Base-by-base conservation (phyloP, 352 stramenopile genomes). In the Pythium myriotylum region DNA sequence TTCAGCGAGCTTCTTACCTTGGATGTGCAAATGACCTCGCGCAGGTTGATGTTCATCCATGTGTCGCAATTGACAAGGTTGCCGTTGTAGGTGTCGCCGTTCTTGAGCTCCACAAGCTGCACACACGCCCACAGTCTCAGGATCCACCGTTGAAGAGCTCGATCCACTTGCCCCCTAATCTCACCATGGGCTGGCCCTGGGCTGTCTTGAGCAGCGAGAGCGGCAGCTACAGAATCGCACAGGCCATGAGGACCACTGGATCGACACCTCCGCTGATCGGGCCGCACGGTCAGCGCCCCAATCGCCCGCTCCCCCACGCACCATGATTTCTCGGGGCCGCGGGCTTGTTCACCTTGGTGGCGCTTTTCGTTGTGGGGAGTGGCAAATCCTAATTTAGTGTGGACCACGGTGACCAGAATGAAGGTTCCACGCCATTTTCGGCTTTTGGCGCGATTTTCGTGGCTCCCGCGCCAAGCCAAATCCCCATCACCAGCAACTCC, bases 11-110 rank as follows among this genome's bases (percentile, higher is more conserved):
- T 29, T 16, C 47, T 2, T 24, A 96, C 90, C 73, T 95, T 95
- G 32, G 92, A 98, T 19, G 97, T 99, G 65, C 96, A 98, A 73
- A 99, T 99, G n/a, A 99, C 96, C 70, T 99, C 96, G 16, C 88
- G 84, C 29, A 99, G 75, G 69, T 99, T 99, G 62, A 99, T 94
- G 74, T 99, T 99, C 97, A 99, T 99, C 88, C 94, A 99, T 13
- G 92, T 96, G 74, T 99, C 97, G 54, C 96, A 99, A 68, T 95
- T 98, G 24, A 98, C 91, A 39, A 99, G 82, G 51, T 96, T 88
- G 24, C 97, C 97, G 70, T 99, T 99, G 89, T 99, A 99, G 49
- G 93, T 99, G 62, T 99, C 96, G 47, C 97, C 97, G 65, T 98
- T 99, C 83, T 99, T 99, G 19, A 99, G 87, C 87, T 99, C 97